A percentile compares a stretch with the other conserved stretches of the same genome.
phyloP scores from a whole-genome alignment of 2,329 filamentous ascomycete genomes.

The Thelonectria discophora region DNA sequence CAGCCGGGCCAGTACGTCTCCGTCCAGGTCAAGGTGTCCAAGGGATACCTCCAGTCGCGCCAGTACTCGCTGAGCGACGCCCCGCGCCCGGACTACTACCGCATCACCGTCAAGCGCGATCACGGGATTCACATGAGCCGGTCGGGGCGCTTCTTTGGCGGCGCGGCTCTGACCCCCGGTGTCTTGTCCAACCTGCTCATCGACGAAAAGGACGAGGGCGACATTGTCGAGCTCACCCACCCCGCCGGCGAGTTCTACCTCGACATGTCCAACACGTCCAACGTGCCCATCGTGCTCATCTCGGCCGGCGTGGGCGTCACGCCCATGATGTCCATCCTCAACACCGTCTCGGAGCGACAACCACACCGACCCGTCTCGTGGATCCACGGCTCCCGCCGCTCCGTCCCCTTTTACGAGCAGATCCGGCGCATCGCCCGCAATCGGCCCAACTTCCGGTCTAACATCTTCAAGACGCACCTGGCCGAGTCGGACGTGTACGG shows the following conservation, averaged over 20 bases:
- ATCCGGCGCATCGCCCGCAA: constrained; percentile 55
- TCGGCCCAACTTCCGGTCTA: constrained; percentile 48
- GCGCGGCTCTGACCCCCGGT: constrained; percentile 61
- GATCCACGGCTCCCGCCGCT: constrained; percentile 65
- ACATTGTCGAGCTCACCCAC: constrained; percentile 71
- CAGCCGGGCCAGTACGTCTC: constrained; percentile 78
- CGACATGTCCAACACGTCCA: constrained; percentile 50
- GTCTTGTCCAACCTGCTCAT: constrained; percentile 76
- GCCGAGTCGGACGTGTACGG: constrained; percentile 56
- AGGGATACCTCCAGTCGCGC: constrained; percentile 69
- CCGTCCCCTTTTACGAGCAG: constrained; percentile 63
- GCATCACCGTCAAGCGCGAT: constrained; percentile 77
- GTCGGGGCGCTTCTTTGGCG: constrained; percentile 34
- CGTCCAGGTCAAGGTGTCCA: constrained; percentile 65
- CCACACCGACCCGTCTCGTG: constrained; percentile 63
- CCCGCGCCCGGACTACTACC: constrained; percentile 68
- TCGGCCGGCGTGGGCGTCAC: constrained; percentile 69
- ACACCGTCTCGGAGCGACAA: constrained; percentile 58
- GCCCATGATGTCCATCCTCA: constrained; percentile 68
- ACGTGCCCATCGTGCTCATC: constrained; percentile 63
- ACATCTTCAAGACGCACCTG: constrained; percentile 60
- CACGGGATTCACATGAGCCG: constrained; percentile 56
- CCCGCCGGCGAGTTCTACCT: constrained; percentile 71
- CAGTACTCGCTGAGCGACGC: constrained; percentile 79
- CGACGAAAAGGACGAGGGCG: constrained; percentile 67